Conservation (phyloP, 108 stramenopile species). For the Conticribra weissflogii region DNA sequence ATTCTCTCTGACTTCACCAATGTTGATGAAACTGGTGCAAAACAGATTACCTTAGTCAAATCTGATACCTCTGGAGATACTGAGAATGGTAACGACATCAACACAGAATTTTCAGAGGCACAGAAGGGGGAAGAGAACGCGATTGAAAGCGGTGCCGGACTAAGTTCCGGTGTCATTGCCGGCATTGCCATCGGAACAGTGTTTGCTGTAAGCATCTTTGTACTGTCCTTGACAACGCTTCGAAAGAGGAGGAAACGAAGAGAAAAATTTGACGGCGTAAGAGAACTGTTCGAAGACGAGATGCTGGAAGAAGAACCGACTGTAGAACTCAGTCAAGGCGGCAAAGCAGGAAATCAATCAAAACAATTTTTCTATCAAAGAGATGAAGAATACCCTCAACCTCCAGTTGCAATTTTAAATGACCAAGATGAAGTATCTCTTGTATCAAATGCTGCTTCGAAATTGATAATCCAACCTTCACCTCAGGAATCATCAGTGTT, state of each 20-base stretch:
- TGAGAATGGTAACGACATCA: background rate
- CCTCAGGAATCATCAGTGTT: constrained; percentile 10
- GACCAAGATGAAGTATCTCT: constrained; percentile 35
- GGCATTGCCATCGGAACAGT: constrained; percentile 7
- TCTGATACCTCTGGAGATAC: constrained; percentile 5
- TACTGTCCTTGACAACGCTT: constrained; percentile 1
- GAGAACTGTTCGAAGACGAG: constrained; percentile 28
- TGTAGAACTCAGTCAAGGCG: background rate
- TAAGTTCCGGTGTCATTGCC: constrained; percentile 11
- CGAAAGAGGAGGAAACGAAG: constrained; percentile 7
- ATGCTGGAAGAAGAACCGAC: constrained; percentile 10
- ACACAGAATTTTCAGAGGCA: constrained; percentile 6
- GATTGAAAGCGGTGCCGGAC: background rate
- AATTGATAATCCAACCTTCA: background rate
- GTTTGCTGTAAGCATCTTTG: constrained; percentile 3
- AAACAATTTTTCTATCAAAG: background rate
- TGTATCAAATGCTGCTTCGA: constrained; percentile 17
- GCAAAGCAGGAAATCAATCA: no score
- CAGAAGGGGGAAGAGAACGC: constrained; percentile 1
- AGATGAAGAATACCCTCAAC: background rate
- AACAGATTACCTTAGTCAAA: constrained; percentile 12
- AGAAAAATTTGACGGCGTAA: background rate
- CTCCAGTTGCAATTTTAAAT: constrained; percentile 28
- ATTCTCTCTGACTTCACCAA: constrained; percentile 7
- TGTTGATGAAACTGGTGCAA: constrained; percentile 5